A percentile compares a stretch with the other conserved stretches of the same genome.
Conservation (phyloP, 2,329 filamentous ascomycete genomes). For the Venturia nashicola region DNA sequence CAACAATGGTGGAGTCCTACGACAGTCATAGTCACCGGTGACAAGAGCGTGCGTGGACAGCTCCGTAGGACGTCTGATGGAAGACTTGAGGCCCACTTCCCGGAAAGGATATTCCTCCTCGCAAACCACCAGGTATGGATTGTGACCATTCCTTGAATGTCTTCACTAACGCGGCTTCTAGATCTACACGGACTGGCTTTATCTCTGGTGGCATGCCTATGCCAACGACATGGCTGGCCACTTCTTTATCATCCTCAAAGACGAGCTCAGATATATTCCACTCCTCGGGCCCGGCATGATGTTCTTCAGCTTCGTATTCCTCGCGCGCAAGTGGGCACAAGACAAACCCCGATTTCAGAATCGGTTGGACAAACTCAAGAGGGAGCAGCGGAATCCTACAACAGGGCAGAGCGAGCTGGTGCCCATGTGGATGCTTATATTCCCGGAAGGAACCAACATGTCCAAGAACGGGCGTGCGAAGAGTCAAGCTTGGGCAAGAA, state of each 20-base stretch:
- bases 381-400: slow-evolving; percentile 24
- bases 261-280: slow-evolving; percentile 75
- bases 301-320: slow-evolving; percentile 82
- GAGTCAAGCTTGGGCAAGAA: slow-evolving; percentile 65
- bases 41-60: slow-evolving; percentile 65
- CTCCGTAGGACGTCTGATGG: slow-evolving; percentile 57
- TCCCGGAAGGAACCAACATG: slow-evolving; percentile 78
- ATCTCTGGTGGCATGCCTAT: slow-evolving; percentile 87
- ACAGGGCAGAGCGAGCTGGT: slow-evolving; percentile 23
- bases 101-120: slow-evolving; percentile 67
- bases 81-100: slow-evolving; percentile 62
- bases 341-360: slow-evolving; percentile 65
- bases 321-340: slow-evolving; percentile 78
- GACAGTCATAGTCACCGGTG: slow-evolving; percentile 67
- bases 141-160: background rate
- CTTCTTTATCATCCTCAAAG: slow-evolving; percentile 82
- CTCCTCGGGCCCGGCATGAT: slow-evolving; percentile 72
- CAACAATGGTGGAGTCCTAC: slow-evolving; percentile 79
- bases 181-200: slow-evolving; percentile 85
- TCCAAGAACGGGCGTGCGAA: slow-evolving; percentile 58
- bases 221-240: slow-evolving; percentile 70
- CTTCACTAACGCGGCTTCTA: slow-evolving; percentile 15
- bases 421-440: slow-evolving; percentile 84
- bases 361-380: slow-evolving; percentile 59
- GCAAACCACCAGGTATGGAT: slow-evolving; percentile 61